Conservation (phyloP, 768 basidiomycete species). For the Hericium rajendrae region DNA sequence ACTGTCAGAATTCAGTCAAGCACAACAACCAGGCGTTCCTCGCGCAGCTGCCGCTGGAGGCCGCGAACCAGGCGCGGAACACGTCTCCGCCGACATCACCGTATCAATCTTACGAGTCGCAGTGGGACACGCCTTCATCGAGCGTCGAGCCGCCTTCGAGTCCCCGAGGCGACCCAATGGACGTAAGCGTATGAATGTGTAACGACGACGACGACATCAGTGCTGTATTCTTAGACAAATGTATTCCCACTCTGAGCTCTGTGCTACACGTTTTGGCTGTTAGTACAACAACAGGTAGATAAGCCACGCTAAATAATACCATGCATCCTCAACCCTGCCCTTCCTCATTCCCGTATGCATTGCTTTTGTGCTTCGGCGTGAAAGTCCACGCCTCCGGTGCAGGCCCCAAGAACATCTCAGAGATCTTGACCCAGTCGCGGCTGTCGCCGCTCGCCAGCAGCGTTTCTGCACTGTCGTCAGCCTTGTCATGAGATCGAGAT, state of each 20-base stretch:
- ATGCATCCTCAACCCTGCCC: constrained; percentile 40
- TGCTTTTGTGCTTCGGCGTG: constrained; percentile 92
- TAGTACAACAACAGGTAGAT: too few species aligned
- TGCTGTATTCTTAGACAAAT: background rate
- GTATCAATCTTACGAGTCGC: constrained; percentile 3
- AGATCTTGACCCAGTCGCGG: constrained; percentile 85
- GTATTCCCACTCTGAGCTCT: background rate
- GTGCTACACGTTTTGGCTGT: background rate
- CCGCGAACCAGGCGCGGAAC: background rate
- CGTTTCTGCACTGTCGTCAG: constrained; percentile 45
- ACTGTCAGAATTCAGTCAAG: constrained; percentile 25
- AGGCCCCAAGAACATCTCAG: constrained; percentile 91
- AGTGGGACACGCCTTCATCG: constrained; percentile 8
- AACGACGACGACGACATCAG: background rate
- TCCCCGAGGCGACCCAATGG: constrained; percentile 10
- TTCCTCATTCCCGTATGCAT: constrained; percentile 51
- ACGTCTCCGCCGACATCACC: constrained; percentile 10
- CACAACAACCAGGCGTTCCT: constrained; percentile 29
- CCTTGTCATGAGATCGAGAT: background rate
- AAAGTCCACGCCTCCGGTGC: constrained; percentile 78
- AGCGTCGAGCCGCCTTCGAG: constrained; percentile 5
- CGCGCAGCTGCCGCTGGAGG: constrained; percentile 16
- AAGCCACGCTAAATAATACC: too few species aligned
- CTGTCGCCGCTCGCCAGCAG: constrained; percentile 72
- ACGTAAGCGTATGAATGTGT: constrained; percentile 6